Base-by-base conservation (phyloP, 148 eudicot species). In the Suaeda aralocaspica region DNA sequence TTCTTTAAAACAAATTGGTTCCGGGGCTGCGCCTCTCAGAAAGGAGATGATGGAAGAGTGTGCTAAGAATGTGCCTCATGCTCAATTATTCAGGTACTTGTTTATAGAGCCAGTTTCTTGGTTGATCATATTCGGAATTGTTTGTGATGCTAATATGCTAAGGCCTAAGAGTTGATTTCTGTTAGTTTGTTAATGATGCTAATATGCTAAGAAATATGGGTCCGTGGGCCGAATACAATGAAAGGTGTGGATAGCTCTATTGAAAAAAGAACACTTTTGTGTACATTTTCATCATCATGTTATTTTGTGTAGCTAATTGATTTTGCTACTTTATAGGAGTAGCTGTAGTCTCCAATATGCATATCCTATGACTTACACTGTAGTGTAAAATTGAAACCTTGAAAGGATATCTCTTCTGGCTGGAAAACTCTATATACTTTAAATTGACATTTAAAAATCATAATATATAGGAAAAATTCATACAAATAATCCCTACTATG, bases 1-100 rank as follows among this genome's bases (percentile, higher is more conserved):
- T 14, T 89, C 92, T 19, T 70, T 91, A 78, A 85, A 71, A 84
- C 71, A 78, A 63, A 74, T 90, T 60, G 90, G 92, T 41, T 88
- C 92, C 0, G 97, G 92, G 34, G 94, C 97, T 19, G 95, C 97
- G 8, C 95, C 95, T 51, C 65, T 91, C 48, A 92, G 92, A 64
- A 87, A 81, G 74, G 89, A 91, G 69, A 64, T 91, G 78, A 91
- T 91, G 91, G 69, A 66, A 52, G 90, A 90, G 69, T 83, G 86
- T 65, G 79, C 87, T 0, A 90, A 83, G 75, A 78, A 60, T 46
- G 69, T 86, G 45, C 92, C 96, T 75, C 78, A 77, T 36, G 81
- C 82, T 50, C 50, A 34, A 81, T 90, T 49, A 3, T 74, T 4
- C 96, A 90, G 88, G 92, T 87, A 67, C 19, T 41, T 16, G 33